Conservation (phyloP, 2,329 filamentous ascomycete species). For the Aspergillus sp. region DNA sequence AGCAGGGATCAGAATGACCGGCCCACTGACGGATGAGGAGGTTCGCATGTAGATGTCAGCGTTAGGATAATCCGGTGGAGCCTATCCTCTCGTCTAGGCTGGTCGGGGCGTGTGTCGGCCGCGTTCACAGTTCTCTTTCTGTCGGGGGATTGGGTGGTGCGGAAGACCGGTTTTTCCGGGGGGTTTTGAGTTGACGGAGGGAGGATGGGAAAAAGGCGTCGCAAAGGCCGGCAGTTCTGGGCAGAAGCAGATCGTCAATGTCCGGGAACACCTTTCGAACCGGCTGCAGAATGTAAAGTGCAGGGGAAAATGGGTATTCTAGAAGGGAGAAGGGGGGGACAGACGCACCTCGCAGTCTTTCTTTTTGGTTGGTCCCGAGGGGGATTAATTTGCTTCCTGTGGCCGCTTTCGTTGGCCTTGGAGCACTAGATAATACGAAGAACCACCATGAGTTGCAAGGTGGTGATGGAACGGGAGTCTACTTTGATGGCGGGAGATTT, state of each 20-base stretch:
- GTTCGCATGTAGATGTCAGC: constrained; percentile 23
- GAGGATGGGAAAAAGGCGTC: constrained; percentile 10
- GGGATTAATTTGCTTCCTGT: neutral
- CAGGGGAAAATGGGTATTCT: neutral
- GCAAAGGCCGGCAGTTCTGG: constrained; percentile 18
- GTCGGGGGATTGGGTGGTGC: constrained; percentile 27
- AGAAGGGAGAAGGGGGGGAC: neutral
- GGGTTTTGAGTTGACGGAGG: constrained; percentile 2
- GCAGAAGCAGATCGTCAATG: constrained; percentile 15
- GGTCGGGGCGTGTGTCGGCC: constrained; percentile 25
- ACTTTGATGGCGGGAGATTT: constrained; percentile 7
- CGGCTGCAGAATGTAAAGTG: neutral
- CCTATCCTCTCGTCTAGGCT: constrained; percentile 1
- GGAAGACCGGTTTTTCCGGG: constrained; percentile 39
- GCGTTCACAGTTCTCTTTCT: constrained; percentile 36
- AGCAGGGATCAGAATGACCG: constrained; percentile 16
- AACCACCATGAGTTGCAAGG: constrained; percentile 13
- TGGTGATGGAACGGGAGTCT: constrained; percentile 11
- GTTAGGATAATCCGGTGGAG: constrained; percentile 25
- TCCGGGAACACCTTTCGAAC: neutral
- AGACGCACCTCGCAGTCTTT: constrained; percentile 20
- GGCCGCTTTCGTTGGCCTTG: constrained; percentile 5
- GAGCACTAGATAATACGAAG: constrained; percentile 14
- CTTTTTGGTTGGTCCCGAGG: neutral
- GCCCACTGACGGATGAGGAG: constrained; percentile 17